Base-by-base conservation (phyloP, 768 basidiomycete species). In the Auricularia sp. region DNA sequence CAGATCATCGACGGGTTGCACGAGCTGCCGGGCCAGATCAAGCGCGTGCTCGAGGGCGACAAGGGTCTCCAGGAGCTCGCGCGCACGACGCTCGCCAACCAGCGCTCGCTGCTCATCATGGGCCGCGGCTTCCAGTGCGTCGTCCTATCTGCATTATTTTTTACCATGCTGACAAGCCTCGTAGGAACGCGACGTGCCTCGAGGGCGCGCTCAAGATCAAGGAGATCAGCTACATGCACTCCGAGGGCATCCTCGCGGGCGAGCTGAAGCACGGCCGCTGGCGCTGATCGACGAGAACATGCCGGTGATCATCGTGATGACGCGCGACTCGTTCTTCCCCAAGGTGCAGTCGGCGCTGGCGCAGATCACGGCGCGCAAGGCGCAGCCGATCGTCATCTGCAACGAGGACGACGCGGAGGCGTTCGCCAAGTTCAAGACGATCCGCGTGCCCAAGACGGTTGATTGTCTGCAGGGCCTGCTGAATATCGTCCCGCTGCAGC, bases 201-300 rank as follows among this genome's bases (percentile, higher is more conserved):
- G 97, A 99, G 75, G 97, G 95, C 64, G 97, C 97, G 6, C 79
- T 99, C 71, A 99, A 99, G 82, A 98, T 99, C 80, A 99, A 99
- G 80, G 97, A 98, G 81, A 95, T 98, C 75, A 91, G 90, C 64
- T 98, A 98, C 78, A 88, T 91, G 84, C 87, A 87, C 74, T 85
- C 84, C 1, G 87, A 87, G 81, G 90, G 90, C 73, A 98, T 98
- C 74, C 86, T 99, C 64, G 97, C 97, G 29, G 97, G 97, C 69
- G 97, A 99, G 79, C 81, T 99, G 68, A 99, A 99, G 81, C 97
- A 99, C 74, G 97, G 56, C 97, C 97, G 64, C 86, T 99, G 64
- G 97, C 97, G 63, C 79, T 99, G 69, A 90, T 99, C 71, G 97
- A 99, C 73, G 97, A 98, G 79, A 94, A 96, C 79, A 93, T 97